Percentiles rank a stretch among this genome's conserved stretches.
phyloP scores from a whole-genome alignment of 2,329 filamentous ascomycete species.

The Colletotrichum viniferum region DNA sequence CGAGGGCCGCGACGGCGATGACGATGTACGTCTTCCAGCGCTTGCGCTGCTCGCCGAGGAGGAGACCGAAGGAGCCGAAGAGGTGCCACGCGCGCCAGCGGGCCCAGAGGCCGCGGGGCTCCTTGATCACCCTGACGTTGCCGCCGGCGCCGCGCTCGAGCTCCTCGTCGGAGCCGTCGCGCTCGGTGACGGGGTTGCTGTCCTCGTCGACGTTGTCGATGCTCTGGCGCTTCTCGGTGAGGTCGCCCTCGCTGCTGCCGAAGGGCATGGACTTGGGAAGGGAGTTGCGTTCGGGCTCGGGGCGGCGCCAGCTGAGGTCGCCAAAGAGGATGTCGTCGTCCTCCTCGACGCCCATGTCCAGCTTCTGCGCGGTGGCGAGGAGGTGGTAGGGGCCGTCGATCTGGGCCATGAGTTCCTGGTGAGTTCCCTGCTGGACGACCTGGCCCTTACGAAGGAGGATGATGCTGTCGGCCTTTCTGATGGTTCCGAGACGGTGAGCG shows the following conservation, averaged over 20 bases:
- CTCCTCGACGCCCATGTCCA: constrained; percentile 15
- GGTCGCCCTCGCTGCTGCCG: constrained; percentile 9
- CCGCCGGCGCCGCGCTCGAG: neutral
- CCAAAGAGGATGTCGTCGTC: constrained; percentile 22
- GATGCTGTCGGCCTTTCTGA: constrained; percentile 62
- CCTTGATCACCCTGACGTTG: neutral
- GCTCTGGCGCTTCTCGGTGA: constrained; percentile 10
- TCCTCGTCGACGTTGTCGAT: neutral
- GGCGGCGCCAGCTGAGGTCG: constrained; percentile 18
- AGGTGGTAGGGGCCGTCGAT: constrained; percentile 45
- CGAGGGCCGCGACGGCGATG: constrained; percentile 12
- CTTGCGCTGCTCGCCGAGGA: constrained; percentile 18
- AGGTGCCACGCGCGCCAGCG: neutral
- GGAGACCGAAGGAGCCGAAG: constrained; percentile 15
- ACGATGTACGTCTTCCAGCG: constrained; percentile 18
- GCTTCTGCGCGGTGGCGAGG: constrained; percentile 40
- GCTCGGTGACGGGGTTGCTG: neutral
- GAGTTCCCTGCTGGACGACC: constrained; percentile 61
- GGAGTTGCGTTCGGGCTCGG: neutral
- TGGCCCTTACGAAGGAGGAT: constrained; percentile 59
- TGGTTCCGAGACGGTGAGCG: constrained; percentile 57
- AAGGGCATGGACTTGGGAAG: neutral
- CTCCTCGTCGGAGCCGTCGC: constrained; percentile 11
- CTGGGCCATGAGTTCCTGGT: constrained; percentile 54
- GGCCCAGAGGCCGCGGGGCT: neutral